Percentiles rank a stretch among this genome's conserved stretches.
These are phyloP conservation scores for Wallacemonas sp. DNA, from an alignment of 208 protist species.

Conservation along the genomic window DNA sequence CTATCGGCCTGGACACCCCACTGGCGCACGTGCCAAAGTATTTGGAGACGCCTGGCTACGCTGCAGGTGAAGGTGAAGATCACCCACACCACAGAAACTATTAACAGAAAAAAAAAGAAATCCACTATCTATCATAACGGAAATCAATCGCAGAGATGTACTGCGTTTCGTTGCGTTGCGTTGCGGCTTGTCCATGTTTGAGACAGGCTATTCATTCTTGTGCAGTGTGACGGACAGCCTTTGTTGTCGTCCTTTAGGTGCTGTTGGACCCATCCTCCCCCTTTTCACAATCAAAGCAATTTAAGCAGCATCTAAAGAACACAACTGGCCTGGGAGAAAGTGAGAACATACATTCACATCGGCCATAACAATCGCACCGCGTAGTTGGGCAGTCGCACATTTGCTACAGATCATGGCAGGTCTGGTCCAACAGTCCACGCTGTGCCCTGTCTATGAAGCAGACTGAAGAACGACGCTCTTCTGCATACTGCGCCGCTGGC, in stretches of 20 bases:
- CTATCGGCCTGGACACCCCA: conserved; percentile 78
- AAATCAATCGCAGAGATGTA: background rate
- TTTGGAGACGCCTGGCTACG: conserved; percentile 72
- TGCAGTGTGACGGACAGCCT: background rate
- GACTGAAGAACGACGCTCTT: too few relatives aligned
- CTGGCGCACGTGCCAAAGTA: conserved; percentile 85
- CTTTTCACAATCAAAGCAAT: too few relatives aligned
- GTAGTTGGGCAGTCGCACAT: too few relatives aligned
- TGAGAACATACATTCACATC: too few relatives aligned
- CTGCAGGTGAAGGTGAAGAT: conserved; percentile 22
- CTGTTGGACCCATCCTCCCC: background rate
- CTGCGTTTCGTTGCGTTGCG: too few relatives aligned
- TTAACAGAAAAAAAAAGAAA: conserved; percentile 15
- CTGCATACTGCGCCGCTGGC: too few relatives aligned
- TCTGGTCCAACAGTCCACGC: too few relatives aligned
- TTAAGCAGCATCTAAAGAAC: too few relatives aligned
- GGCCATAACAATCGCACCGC: too few relatives aligned
- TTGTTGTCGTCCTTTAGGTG: background rate
- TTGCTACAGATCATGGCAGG: too few relatives aligned
- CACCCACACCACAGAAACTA: conserved; percentile 82
- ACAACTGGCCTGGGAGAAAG: too few relatives aligned
- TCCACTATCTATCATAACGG: background rate
- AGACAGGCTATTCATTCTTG: background rate
- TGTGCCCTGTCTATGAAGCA: too few relatives aligned
- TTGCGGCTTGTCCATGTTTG: background rate